These are phyloP conservation scores for Solanum dulcamara DNA, from an alignment of 257 asterid genomes.

Conservation along the genomic window DNA sequence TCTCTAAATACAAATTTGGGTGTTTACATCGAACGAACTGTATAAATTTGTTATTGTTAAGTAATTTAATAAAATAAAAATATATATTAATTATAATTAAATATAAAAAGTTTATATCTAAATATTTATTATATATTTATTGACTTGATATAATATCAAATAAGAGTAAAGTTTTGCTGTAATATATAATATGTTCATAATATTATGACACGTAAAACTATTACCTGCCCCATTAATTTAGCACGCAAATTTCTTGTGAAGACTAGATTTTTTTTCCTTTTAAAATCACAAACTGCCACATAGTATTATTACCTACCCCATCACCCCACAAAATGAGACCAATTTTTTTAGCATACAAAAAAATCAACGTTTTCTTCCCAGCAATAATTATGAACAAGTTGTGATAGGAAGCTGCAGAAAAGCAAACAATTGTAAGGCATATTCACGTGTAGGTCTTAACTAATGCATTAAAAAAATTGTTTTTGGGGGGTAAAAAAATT, in stretches of 20 bases:
- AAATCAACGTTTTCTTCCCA: background rate
- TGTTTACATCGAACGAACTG: accelerated
- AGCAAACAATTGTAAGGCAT: background rate
- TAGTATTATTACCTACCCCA: background rate
- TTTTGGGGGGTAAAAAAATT: no score
- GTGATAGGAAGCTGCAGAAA: background rate
- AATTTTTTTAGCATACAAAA: background rate
- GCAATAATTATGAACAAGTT: background rate
- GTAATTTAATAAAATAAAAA: accelerated
- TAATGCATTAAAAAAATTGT: background rate
- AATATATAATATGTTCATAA: background rate
- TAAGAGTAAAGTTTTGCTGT: accelerated
- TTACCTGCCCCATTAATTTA: background rate
- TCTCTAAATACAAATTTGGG: accelerated
- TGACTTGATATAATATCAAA: background rate
- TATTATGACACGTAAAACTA: background rate
- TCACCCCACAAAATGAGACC: background rate
- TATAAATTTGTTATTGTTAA: accelerated
- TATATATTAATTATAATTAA: background rate
- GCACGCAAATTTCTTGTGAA: background rate
- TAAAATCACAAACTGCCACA: background rate
- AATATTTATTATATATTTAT: background rate
- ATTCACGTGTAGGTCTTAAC: background rate
- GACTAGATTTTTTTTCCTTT: background rate
- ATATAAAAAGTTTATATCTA: accelerated